phyloP scores from a whole-genome alignment of 2,329 filamentous ascomycete genomes.

The Arthrobotrys musiformis region DNA sequence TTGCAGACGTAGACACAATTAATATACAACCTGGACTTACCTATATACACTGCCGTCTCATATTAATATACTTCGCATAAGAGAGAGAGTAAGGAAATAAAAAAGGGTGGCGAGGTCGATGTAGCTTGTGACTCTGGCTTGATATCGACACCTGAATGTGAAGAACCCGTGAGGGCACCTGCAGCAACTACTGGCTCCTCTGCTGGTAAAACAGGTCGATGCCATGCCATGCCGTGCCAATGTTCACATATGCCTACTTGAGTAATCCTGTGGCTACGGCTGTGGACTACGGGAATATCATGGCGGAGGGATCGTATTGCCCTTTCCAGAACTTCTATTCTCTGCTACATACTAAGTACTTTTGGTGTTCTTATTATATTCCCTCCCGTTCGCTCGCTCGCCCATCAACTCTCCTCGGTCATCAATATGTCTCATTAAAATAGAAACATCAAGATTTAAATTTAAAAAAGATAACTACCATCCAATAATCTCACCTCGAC shows the following conservation, averaged over 20 bases:
- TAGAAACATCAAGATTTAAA: background rate
- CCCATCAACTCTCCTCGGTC: background rate
- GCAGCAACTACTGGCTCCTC: constrained; percentile 3
- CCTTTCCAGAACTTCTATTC: constrained; percentile 1
- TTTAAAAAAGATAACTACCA: too few relatives aligned
- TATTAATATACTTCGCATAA: too few relatives aligned
- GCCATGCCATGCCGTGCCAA: background rate
- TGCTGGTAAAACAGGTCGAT: background rate
- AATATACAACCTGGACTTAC: too few relatives aligned
- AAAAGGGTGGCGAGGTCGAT: background rate
- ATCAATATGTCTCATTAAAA: background rate
- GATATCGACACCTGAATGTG: background rate
- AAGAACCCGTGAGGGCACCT: background rate
- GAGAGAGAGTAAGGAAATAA: too few relatives aligned
- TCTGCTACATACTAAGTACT: too few relatives aligned
- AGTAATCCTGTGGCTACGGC: too few relatives aligned
- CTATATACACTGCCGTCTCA: too few relatives aligned
- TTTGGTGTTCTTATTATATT: too few relatives aligned
- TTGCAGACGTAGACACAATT: constrained; percentile 44
- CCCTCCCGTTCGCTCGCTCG: too few relatives aligned
- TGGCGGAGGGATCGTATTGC: constrained; percentile 19
- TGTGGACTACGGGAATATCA: background rate
- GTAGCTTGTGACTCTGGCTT: background rate
- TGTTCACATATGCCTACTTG: too few relatives aligned
- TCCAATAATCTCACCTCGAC: background rate